Base-by-base conservation (phyloP, 768 basidiomycete genomes). In the Hemileccinum rubropunctum region DNA sequence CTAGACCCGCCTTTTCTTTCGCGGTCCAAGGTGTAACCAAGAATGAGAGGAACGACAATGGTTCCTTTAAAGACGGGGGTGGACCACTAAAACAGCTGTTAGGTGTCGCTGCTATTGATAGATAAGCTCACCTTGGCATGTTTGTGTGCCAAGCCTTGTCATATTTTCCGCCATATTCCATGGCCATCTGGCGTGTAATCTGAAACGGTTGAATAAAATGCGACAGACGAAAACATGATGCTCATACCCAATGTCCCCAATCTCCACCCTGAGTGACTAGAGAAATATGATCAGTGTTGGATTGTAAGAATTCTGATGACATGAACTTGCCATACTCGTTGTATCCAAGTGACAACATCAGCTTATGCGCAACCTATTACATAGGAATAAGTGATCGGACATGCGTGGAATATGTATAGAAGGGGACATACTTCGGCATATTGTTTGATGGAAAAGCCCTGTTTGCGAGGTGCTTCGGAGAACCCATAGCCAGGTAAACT, bases 401-500 rank as follows among this genome's bases (percentile, higher is more conserved):
- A 12, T 1, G 14, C 17, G 1, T 26, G 13, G 14, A 13, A 12
- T 8, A 12, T 30, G 28, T 30, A 8, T 30, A 30, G 28, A 21
- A 3, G 36, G 42, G 14, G 12, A 50, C 45, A 21, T 38, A 78
- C 83, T 67, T 85, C 80, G 1, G 81, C 81, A 42, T 77, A 82
- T 41, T 84, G 80, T n/a, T 61, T 51, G 0, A 66, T 30, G 9
- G 54, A 58, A 52, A 84, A 85, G 0, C 82, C 81, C 50, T 71
- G 72, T 59, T 76, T 77, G 42, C 61, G 77, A 0, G 80, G 76
- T 0, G 75, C 79, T 37, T 81, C 74, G 0, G 83, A 84, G 63
- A 83, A 85, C 0, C 81, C 83, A 61, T 66, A 86, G 0, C 81
- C 81, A 9, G 83, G 84, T 14, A 85, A 56, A 56, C 82, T 78